Conservation (phyloP, 768 basidiomycete genomes). For the Polyporus arcularius region DNA sequence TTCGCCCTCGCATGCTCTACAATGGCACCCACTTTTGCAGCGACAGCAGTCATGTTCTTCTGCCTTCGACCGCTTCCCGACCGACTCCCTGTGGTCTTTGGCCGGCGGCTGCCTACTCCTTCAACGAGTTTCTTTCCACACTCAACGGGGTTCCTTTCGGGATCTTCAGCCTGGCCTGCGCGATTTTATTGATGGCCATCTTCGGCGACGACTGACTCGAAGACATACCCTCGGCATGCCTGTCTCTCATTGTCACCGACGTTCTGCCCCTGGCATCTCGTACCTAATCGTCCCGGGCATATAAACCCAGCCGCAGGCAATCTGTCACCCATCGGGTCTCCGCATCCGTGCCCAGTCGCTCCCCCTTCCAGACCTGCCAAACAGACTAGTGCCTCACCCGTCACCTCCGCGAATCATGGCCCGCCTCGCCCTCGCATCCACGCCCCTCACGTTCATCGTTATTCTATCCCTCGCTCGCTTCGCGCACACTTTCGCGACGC, state of each 20-base stretch:
- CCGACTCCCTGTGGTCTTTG: not conserved
- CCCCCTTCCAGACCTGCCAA: not conserved
- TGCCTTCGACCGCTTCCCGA: not conserved
- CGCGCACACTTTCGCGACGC: constrained; percentile 1
- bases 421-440: not conserved
- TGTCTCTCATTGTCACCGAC: not conserved
- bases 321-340: not conserved
- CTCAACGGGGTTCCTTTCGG: not conserved
- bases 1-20: not conserved
- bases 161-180: not conserved
- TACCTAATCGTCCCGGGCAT: not conserved
- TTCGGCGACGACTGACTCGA: not conserved
- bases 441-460: not conserved
- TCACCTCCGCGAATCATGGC: not conserved
- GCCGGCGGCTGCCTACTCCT: not conserved
- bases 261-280: not conserved
- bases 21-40: not conserved
- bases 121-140: not conserved
- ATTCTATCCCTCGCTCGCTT: not conserved
- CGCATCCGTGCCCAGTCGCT: not conserved
- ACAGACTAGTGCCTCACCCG: not conserved
- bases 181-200: not conserved
- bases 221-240: not conserved
- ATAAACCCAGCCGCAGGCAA: not conserved
- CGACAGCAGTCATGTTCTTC: not conserved